Base-by-base conservation (phyloP, 768 basidiomycete genomes). In the Pholiota molesta region DNA sequence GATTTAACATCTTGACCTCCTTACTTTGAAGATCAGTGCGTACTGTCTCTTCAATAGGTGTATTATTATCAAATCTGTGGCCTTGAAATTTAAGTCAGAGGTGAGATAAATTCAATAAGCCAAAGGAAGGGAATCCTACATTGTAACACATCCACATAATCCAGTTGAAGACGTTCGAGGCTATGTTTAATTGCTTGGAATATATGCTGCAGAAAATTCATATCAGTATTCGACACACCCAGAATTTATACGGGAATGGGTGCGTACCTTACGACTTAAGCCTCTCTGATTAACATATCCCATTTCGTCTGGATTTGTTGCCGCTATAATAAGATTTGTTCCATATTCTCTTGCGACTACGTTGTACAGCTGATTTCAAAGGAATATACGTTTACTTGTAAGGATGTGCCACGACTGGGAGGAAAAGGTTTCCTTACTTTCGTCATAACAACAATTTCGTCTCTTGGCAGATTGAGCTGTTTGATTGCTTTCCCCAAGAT, bases 391-490 rank as follows among this genome's bases (percentile, higher is more conserved):
- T 49, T 45, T 21, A 14, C 47, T 6, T n/a, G 17, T 45, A 2
- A 17, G 17, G n/a, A 21, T 42, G 21, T 16, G n/a, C 23, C 17
- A 44, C 17, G 8, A 49, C 37, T 17, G 33, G 17, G 5, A 42
- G 28, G 16, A 55, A 37, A 16, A 29, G 21, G 5, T 28, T 59
- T 65, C 5, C 31, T 31, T 59, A 85, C 85, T 77, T 94, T 93
- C 58, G 92, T 92, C 79, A 93, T 82, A 10, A 94, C 82, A n/a
- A 94, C 91, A 55, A 92, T 85, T 64, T 88, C 84, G 11, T 89
- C 87, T 1, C 92, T 83, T 23, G 90, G 89, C 5, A 90, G 77
- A 21, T 86, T 70, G 64, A 84, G 79, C 62, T 85, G 68, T 67
- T 88, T 89, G 74, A 94, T 86, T 1, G 85, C 89, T 66, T 89